Evolutionary conservation across 148 eudicot genomes (phyloP).

Genomic region (Pharnaceum exiguum): DNA sequence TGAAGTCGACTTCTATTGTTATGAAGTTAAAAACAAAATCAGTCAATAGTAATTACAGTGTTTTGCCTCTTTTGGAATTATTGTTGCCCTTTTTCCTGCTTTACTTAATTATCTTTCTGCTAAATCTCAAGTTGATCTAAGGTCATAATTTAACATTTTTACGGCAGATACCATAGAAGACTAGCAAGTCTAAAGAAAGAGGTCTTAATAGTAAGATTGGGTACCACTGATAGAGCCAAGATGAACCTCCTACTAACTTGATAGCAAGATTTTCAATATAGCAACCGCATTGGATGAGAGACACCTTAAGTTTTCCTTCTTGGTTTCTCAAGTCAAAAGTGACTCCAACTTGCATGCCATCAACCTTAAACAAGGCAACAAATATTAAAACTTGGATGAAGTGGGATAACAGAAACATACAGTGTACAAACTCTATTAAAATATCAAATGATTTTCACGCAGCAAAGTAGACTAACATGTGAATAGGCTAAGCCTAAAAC

Average conservation of each 20-base stretch:
- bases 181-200: not conserved
- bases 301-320: conserved; percentile 60
- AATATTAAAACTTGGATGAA: not conserved
- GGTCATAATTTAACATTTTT: not conserved
- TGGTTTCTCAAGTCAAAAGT: conserved; percentile 50
- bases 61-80: too few species aligned
- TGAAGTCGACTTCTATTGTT: too few species aligned
- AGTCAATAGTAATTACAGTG: too few species aligned
- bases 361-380: conserved; percentile 46
- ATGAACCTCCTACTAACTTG: conserved; percentile 81
- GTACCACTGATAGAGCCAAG: conserved; percentile 99
- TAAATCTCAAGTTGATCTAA: too few species aligned
- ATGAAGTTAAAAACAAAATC: too few species aligned
- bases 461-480: not conserved
- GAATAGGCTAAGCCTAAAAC: not conserved
- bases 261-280: conserved; percentile 58
- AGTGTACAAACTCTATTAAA: not conserved
- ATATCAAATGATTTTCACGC: not conserved
- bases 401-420: not conserved
- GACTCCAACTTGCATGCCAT: conserved; percentile 86
- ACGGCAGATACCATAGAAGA: not conserved
- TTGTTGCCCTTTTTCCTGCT: too few species aligned
- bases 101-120: too few species aligned
- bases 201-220: not conserved
- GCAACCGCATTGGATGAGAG: conserved; percentile 76